Conservation (phyloP, 441 rosid genomes). For the Populus hybrid region DNA sequence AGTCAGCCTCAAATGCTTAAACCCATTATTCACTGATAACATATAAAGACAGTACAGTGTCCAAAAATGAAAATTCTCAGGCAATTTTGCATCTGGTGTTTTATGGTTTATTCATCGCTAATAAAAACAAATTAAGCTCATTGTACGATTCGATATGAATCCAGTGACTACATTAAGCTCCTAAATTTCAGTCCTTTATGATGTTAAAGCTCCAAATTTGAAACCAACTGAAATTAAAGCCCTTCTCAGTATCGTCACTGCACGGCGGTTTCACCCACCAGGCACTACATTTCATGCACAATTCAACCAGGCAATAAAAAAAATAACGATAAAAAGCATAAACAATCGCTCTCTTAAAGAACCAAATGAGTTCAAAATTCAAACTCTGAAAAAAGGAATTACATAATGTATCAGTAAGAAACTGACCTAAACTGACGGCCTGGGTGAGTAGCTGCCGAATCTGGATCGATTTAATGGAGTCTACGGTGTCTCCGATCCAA, state of each 20-base stretch:
- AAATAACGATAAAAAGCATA: background rate
- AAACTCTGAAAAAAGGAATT: background rate
- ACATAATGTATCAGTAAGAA: background rate
- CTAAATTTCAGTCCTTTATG: background rate
- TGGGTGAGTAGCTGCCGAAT: constrained; percentile 76
- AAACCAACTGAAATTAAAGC: background rate
- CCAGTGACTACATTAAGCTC: background rate
- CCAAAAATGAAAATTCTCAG: background rate
- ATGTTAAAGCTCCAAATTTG: background rate
- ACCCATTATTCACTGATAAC: background rate
- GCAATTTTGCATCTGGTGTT: background rate
- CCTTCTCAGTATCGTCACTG: background rate
- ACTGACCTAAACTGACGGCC: constrained; percentile 72
- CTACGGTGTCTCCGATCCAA: constrained; percentile 64
- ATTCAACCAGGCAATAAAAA: background rate
- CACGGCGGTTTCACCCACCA: background rate
- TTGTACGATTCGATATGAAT: background rate
- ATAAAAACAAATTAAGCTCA: background rate
- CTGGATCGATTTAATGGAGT: constrained; percentile 69
- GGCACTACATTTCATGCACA: background rate
- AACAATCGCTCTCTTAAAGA: background rate
- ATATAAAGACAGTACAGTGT: background rate
- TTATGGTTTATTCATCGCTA: background rate
- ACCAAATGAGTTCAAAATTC: background rate
- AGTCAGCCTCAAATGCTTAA: background rate